phyloP scores from a whole-genome alignment of 2,329 filamentous ascomycete genomes.

The Nemania diffusa region DNA sequence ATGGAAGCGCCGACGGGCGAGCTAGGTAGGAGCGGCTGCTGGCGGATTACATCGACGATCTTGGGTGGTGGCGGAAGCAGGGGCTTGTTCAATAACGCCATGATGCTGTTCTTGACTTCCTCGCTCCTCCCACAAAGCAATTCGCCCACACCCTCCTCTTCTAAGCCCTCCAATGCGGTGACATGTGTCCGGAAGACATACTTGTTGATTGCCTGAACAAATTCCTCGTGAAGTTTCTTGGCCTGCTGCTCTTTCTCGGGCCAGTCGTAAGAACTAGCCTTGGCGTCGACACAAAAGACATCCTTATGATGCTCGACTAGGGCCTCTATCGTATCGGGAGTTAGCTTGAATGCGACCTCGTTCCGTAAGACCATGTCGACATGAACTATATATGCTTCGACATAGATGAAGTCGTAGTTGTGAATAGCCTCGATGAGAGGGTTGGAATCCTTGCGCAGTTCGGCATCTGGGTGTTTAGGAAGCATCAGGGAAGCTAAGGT shows the following conservation, averaged over 20 bases:
- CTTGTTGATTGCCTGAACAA: conserved; percentile 95
- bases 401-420: conserved; percentile 92
- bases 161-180: conserved; percentile 89
- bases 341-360: conserved; percentile 98
- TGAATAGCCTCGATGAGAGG: conserved; percentile 86
- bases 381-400: conserved; percentile 98
- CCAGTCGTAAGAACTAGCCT: conserved; percentile 92
- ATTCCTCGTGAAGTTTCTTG: conserved; percentile 97
- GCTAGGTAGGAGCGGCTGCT: conserved; percentile 85
- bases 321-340: conserved; percentile 89
- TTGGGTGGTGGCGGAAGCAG: conserved; percentile 87
- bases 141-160: conserved; percentile 96
- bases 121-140: conserved; percentile 90
- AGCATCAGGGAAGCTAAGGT: conserved; percentile 93
- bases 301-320: conserved; percentile 97
- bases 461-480: conserved; percentile 85
- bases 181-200: conserved; percentile 94
- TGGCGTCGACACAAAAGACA: conserved; percentile 89
- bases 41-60: conserved; percentile 88
- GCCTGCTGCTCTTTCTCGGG: conserved; percentile 94
- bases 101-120: conserved; percentile 89
- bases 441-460: conserved; percentile 83
- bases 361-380: conserved; percentile 98
- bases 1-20: conserved; percentile 78
- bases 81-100: conserved; percentile 84